These are phyloP conservation scores for Fusarium decemcellulare DNA, from an alignment of 2,329 filamentous ascomycete species.

Conservation along the genomic window DNA sequence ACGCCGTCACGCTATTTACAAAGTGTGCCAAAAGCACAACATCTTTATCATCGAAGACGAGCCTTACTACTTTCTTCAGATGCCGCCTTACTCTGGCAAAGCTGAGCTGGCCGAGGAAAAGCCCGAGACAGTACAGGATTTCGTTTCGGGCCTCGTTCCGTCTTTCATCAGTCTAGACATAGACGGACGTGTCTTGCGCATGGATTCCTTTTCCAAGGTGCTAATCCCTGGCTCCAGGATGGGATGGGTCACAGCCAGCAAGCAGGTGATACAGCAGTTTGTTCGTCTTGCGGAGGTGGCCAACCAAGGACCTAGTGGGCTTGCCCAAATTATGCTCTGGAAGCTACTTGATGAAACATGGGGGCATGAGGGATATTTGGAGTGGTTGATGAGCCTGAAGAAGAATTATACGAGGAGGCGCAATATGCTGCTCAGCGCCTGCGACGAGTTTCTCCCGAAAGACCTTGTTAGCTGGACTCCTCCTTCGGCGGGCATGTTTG, in stretches of 20 bases:
- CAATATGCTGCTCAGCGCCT: constrained; percentile 80
- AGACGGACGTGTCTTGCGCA: not conserved
- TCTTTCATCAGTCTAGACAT: not conserved
- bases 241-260: not conserved
- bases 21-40: constrained; percentile 82
- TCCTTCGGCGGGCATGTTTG: constrained; percentile 90
- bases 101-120: no score
- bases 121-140: not conserved
- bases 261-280: not conserved
- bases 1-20: constrained; percentile 77
- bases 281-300: not conserved
- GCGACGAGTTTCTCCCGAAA: constrained; percentile 78
- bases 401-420: constrained; percentile 81
- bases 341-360: constrained; percentile 85
- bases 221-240: not conserved
- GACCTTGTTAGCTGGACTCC: constrained; percentile 82
- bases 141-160: not conserved
- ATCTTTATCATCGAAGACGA: constrained; percentile 88
- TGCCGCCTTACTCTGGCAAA: constrained; percentile 61
- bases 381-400: constrained; percentile 85
- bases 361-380: constrained; percentile 89
- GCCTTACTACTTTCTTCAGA: constrained; percentile 88
- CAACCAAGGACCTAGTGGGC: constrained; percentile 71
- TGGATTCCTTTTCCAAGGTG: not conserved
- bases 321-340: constrained; percentile 75